Evolutionary conservation across 148 eudicot genomes (phyloP).

Genomic region (Silene conica): DNA sequence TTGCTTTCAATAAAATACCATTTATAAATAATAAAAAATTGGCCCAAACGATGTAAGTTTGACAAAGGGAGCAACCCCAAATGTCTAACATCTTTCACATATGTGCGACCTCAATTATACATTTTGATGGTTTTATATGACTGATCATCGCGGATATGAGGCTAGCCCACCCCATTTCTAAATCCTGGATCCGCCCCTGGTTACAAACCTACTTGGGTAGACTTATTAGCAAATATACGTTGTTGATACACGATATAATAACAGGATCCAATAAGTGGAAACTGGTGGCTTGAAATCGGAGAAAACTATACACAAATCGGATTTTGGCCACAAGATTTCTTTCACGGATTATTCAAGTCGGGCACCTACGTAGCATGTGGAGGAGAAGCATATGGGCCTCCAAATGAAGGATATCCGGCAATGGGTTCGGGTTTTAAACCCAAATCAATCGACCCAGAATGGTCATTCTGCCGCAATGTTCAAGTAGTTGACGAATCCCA

Average conservation of each 20-base stretch:
- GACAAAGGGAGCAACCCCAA: too few relatives aligned
- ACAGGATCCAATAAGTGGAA: constrained; percentile 20
- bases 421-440: constrained; percentile 25
- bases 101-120: too few relatives aligned
- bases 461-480: constrained; percentile 14
- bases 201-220: too few relatives aligned
- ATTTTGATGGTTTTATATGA: too few relatives aligned
- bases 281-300: constrained; percentile 20
- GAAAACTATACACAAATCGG: background rate
- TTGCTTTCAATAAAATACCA: too few relatives aligned
- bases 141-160: too few relatives aligned
- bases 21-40: too few relatives aligned
- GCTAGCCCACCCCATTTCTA: too few relatives aligned
- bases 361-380: constrained; percentile 23
- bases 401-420: background rate
- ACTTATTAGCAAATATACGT: too few relatives aligned
- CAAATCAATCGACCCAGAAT: background rate
- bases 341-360: constrained; percentile 14
- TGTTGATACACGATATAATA: background rate
- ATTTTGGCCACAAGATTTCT: constrained; percentile 25
- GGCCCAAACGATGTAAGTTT: too few relatives aligned
- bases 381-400: constrained; percentile 26
- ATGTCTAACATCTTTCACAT: too few relatives aligned
- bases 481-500: constrained; percentile 11
- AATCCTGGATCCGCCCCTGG: too few relatives aligned